Conservation (phyloP, 805 yeast species). For the Wickerhamiella australiensis region DNA sequence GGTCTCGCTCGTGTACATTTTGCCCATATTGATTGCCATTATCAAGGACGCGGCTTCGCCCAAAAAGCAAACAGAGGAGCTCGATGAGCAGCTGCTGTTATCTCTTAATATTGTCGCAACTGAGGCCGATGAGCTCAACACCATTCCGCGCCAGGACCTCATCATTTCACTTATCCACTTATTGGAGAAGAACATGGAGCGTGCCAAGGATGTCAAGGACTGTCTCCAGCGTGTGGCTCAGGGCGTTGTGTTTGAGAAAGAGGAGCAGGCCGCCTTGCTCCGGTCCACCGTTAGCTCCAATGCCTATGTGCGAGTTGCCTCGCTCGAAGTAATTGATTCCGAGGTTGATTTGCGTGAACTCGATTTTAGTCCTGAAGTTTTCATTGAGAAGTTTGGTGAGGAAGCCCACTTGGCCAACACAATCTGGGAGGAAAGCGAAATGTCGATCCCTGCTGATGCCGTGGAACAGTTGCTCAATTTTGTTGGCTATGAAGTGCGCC, state of each 20-base stretch:
- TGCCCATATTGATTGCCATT: constrained; percentile 63
- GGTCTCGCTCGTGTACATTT: constrained; percentile 53
- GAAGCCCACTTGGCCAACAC: constrained; percentile 59
- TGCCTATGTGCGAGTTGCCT: constrained; percentile 60
- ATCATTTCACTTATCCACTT: constrained; percentile 51
- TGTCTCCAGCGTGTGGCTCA: constrained; percentile 69
- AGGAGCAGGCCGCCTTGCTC: constrained; percentile 46
- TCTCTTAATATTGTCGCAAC: constrained; percentile 56
- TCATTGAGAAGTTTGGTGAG: constrained; percentile 66
- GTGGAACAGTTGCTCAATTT: constrained; percentile 38
- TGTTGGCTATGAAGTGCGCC: constrained; percentile 47
- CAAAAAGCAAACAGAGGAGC: constrained; percentile 42
- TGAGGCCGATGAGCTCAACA: constrained; percentile 41
- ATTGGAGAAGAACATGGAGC: constrained; percentile 54
- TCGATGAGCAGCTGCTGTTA: constrained; percentile 72
- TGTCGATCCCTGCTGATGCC: constrained; percentile 32
- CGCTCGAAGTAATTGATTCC: constrained; percentile 73
- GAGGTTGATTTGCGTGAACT: constrained; percentile 45
- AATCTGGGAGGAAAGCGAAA: constrained; percentile 59
- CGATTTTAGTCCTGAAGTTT: constrained; percentile 53
- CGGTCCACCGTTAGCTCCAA: constrained; percentile 47
- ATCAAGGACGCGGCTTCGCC: constrained; percentile 27
- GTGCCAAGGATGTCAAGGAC: constrained; percentile 72
- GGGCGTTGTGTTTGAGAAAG: constrained; percentile 47
- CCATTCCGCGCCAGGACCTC: constrained; percentile 54